Conservation (phyloP, 768 basidiomycete species). For the Lanmaoa rubissima region DNA sequence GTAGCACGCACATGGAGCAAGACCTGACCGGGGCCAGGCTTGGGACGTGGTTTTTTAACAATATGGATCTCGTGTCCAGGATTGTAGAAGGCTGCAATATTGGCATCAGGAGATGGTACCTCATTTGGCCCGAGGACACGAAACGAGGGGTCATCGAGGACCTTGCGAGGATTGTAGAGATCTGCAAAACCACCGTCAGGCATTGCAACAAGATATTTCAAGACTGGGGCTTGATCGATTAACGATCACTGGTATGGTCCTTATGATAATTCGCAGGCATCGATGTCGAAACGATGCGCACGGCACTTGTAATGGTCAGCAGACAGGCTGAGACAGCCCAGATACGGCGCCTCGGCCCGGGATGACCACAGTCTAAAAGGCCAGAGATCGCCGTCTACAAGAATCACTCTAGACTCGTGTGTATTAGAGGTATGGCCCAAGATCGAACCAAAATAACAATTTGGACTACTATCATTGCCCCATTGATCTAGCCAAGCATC, state of each 20-base stretch:
- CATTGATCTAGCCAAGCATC: neutral
- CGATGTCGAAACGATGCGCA: neutral
- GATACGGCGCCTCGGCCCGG: neutral
- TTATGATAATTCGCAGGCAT: neutral
- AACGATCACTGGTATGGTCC: neutral
- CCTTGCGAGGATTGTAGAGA: slow-evolving; percentile 53
- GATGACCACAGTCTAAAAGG: neutral
- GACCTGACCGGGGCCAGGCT: slow-evolving; percentile 63
- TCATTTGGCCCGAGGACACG: slow-evolving; percentile 50
- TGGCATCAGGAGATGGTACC: slow-evolving; percentile 45
- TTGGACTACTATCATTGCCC: neutral
- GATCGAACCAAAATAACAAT: neutral
- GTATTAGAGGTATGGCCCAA: too few species aligned
- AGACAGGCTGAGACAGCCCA: neutral
- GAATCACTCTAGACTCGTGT: too few species aligned
- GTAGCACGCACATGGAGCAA: slow-evolving; percentile 65
- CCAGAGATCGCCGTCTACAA: neutral
- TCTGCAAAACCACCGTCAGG: slow-evolving; percentile 34
- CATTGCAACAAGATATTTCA: slow-evolving; percentile 12
- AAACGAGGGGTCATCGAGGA: slow-evolving; percentile 55
- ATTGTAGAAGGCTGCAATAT: slow-evolving; percentile 66
- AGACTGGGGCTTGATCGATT: neutral
- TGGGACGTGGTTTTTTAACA: slow-evolving; percentile 60
- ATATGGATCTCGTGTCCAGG: slow-evolving; percentile 62
- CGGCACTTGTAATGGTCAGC: slow-evolving; percentile 2